phyloP scores from a whole-genome alignment of 106 monocot genomes.

The Phalaenopsis equestris region DNA sequence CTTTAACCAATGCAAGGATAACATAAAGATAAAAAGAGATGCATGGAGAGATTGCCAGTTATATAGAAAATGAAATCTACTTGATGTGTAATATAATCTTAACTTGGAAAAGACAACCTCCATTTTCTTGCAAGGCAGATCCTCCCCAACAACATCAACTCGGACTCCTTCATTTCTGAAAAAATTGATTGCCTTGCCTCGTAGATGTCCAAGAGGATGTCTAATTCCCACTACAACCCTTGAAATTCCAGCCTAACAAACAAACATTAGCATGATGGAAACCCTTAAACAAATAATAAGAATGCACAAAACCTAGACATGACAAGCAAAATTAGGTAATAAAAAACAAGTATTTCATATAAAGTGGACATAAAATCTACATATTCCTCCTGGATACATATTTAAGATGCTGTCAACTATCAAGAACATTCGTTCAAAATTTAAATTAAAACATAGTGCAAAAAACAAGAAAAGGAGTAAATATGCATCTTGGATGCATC shows the following conservation, averaged over 20 bases:
- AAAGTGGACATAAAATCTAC: background rate
- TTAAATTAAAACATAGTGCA: background rate
- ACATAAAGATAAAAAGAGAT: slow-evolving; percentile 2
- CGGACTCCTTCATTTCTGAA: slow-evolving; percentile 65
- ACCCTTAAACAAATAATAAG: background rate
- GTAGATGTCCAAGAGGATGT: slow-evolving; percentile 72
- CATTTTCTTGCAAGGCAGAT: slow-evolving; percentile 48
- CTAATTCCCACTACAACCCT: slow-evolving; percentile 88
- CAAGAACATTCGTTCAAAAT: background rate
- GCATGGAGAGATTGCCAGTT: background rate
- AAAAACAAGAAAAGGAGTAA: background rate
- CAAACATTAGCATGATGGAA: slow-evolving; percentile 18
- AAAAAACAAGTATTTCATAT: background rate
- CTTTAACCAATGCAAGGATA: background rate
- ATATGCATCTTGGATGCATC: background rate
- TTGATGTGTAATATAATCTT: background rate
- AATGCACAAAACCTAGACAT: background rate
- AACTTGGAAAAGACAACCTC: slow-evolving; percentile 44
- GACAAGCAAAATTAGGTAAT: background rate
- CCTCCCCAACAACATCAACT: slow-evolving; percentile 86
- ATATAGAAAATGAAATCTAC: background rate
- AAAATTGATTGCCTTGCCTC: slow-evolving; percentile 68
- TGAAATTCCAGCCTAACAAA: slow-evolving; percentile 85
- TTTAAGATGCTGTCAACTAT: background rate
- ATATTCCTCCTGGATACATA: background rate